Evolutionary conservation across 1,139 yeast genomes (phyloP).

Genomic region (Saccharomyces hybrid): DNA sequence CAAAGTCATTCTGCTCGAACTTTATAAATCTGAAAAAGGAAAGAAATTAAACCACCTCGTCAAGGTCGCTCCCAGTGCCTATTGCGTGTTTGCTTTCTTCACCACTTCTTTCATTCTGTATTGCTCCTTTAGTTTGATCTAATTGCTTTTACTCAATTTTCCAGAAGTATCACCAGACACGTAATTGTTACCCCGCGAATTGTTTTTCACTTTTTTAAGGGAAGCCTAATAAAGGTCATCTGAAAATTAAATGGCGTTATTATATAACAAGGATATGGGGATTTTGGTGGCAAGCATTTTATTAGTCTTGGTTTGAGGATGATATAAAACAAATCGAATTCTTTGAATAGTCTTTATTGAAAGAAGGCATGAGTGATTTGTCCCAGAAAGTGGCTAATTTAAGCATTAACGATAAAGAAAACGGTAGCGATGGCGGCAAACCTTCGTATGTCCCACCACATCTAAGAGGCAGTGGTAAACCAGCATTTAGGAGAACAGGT

Average conservation of each 20-base stretch:
- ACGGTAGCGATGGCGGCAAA: conserved; percentile 30
- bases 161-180: background rate
- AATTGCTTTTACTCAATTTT: background rate
- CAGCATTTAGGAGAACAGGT: background rate
- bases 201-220: background rate
- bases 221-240: background rate
- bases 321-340: background rate
- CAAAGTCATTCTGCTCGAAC: conserved; percentile 5
- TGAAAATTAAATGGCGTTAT: background rate
- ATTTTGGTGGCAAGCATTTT: too few species aligned
- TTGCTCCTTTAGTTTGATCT: background rate
- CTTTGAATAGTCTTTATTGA: background rate
- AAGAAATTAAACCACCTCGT: background rate
- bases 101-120: background rate
- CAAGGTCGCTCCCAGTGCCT: too few species aligned
- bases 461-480: conserved; percentile 35
- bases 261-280: background rate
- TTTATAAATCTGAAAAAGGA: background rate
- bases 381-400: background rate
- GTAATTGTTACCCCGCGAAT: background rate
- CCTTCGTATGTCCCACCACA: conserved; percentile 63
- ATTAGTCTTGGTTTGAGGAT: background rate
- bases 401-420: conserved; percentile 5
- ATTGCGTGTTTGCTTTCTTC: background rate
- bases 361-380: background rate